Evolutionary conservation across 805 yeast genomes (phyloP), one percentile per base, ranked within the genome.

Genomic region (Ogataea paradorogensis): DNA sequence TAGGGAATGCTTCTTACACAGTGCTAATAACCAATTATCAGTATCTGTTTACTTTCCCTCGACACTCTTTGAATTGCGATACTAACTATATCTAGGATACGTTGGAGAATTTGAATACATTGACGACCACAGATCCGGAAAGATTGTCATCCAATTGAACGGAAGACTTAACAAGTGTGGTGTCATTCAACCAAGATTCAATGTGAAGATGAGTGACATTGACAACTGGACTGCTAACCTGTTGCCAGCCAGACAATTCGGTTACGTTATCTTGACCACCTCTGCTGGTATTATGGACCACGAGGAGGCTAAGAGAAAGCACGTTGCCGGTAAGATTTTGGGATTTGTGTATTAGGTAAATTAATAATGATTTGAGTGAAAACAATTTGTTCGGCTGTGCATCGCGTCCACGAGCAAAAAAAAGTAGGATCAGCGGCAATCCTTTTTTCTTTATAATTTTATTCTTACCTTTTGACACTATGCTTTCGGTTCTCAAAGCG

Each of bases 221-320:
- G 98, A 91, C 78, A 91, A 89, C 77, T 91, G 98, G 98, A 89
- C 96, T 61, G 95, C 83, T 74, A 88, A 89, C 84, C 82, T 91
- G 70, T 81, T 91, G 69, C 98, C 98, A 71, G 95, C 98, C 58
- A 89, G 98, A 84, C 98, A 91, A 77, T 91, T 91, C 67, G 98
- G 98, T 78, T 90, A 74, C 82, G 91, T 91, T 67, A 85, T 91
- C 74, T 83, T 91, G 68, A 91, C 98, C 74, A 91, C 98, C 62
- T 91, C 98, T 63, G 96, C 98, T 63, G 99, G 99, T 78, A 91
- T 91, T 64, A 89, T 91, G 95, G 98, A 93, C 82, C 99, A 91
- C 80, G 98, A 91, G 81, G 97, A 91, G 80, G 99, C 99, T 63
- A 88, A 96, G 82, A 86, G 97, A 84, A 93, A 91, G 85, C 98